Conservation (phyloP, 164 flowering plant species). For the Nymphaea colorata region DNA sequence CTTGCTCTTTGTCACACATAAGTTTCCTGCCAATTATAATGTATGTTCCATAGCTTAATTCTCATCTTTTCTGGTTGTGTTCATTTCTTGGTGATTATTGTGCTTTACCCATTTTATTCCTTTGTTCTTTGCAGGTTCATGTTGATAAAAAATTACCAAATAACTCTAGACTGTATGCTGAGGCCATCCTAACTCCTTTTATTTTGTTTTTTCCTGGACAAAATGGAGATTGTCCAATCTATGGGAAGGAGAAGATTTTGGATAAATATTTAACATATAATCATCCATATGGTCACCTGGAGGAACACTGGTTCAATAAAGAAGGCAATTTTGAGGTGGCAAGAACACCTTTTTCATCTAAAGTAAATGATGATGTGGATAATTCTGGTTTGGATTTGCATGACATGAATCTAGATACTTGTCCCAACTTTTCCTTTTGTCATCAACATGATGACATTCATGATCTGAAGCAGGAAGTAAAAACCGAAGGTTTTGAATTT, state of each 20-base stretch:
- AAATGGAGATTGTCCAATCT: conserved; percentile 5
- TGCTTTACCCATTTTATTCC: neutral
- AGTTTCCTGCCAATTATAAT: conserved; percentile 43
- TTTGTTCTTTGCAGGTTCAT: conserved; percentile 23
- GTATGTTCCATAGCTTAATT: conserved; percentile 19
- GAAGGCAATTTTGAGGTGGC: too few relatives aligned
- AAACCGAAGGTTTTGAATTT: conserved; percentile 2
- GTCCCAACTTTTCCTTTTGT: too few relatives aligned
- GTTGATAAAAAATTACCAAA: conserved; percentile 19
- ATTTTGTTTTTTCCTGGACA: conserved; percentile 30
- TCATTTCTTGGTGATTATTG: neutral
- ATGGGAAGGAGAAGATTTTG: too few relatives aligned
- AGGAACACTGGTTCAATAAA: too few relatives aligned
- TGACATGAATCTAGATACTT: too few relatives aligned
- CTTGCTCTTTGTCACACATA: conserved; percentile 57
- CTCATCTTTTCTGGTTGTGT: neutral
- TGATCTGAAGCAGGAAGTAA: neutral
- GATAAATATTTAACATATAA: too few relatives aligned
- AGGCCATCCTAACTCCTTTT: conserved; percentile 65
- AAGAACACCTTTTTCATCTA: too few relatives aligned
- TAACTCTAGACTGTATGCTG: conserved; percentile 39
- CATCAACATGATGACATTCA: too few relatives aligned
- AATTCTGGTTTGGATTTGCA: too few relatives aligned
- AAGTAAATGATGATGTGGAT: too few relatives aligned
- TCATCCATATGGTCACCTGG: too few relatives aligned